phyloP scores from a whole-genome alignment of 2,329 filamentous ascomycete species.

The Arthrobotrys musiformis region DNA sequence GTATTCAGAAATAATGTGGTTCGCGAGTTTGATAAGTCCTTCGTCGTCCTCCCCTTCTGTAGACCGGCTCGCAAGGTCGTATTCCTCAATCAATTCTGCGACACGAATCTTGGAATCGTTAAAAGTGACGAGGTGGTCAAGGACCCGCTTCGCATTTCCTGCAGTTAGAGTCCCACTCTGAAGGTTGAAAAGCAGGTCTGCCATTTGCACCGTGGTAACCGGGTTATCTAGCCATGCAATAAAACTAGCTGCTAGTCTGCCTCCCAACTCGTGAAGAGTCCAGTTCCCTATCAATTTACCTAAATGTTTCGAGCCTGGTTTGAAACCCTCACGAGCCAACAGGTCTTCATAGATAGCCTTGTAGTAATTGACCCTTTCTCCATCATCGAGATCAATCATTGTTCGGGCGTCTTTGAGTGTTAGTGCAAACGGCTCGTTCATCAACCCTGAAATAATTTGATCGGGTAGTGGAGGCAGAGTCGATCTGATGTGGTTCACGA shows the following conservation, averaged over 20 bases:
- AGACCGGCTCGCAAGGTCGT: conserved; percentile 27
- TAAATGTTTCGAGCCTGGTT: conserved; percentile 59
- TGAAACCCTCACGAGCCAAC: conserved; percentile 56
- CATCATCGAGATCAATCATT: conserved; percentile 79
- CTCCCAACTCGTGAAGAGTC: conserved; percentile 68
- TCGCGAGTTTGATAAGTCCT: conserved; percentile 20
- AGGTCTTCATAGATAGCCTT: conserved; percentile 24
- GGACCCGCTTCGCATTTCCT: conserved; percentile 40
- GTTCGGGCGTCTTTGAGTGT: conserved; percentile 85
- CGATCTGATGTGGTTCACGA: conserved; percentile 72
- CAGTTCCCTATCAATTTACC: conserved; percentile 71
- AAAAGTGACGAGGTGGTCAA: conserved; percentile 24
- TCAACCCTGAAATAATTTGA: conserved; percentile 72
- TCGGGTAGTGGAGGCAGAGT: conserved; percentile 80
- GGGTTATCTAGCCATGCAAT: conserved; percentile 63
- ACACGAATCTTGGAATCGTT: conserved; percentile 4
- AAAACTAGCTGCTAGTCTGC: conserved; percentile 63
- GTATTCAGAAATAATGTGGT: conserved; percentile 29
- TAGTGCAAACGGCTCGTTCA: conserved; percentile 72
- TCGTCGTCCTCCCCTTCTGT: conserved; percentile 18
- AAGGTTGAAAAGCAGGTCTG: conserved; percentile 64
- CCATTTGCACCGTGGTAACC: conserved; percentile 63
- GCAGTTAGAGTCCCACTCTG: conserved; percentile 65
- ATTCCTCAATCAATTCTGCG: conserved; percentile 19
- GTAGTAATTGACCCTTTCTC: conserved; percentile 81